These are phyloP conservation scores for Pedinophyceae sp. DNA, from an alignment of 139 green algal species.

Conservation along the genomic window DNA sequence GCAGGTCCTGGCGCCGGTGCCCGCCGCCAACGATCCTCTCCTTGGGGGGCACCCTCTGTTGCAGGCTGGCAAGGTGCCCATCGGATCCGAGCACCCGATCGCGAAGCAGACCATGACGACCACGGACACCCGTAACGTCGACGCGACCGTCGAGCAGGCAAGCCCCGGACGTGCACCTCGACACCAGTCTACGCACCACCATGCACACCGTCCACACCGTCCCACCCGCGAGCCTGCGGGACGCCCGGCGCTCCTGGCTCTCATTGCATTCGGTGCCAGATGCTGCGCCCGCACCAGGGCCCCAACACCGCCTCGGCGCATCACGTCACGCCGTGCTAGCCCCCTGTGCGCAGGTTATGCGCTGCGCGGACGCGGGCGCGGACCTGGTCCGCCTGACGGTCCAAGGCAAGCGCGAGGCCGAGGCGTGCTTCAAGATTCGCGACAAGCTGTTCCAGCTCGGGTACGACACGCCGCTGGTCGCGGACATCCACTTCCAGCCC, in stretches of 20 bases:
- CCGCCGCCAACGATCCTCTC: too few relatives aligned
- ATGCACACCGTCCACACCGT: too few relatives aligned
- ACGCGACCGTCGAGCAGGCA: constrained; percentile 84
- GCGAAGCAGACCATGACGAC: constrained; percentile 97
- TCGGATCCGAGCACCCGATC: constrained; percentile 82
- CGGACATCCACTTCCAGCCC: constrained; percentile 98
- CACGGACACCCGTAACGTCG: constrained; percentile 83
- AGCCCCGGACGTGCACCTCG: background rate
- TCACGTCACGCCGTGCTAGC: too few relatives aligned
- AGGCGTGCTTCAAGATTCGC: constrained; percentile 83
- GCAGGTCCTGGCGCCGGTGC: too few relatives aligned
- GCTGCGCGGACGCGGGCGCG: constrained; percentile 78
- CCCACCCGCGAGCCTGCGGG: too few relatives aligned
- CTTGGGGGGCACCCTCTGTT: constrained; percentile 25
- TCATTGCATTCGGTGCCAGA: too few relatives aligned
- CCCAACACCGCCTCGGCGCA: too few relatives aligned
- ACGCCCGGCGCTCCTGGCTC: too few relatives aligned
- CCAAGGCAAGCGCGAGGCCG: constrained; percentile 82
- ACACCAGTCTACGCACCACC: too few relatives aligned
- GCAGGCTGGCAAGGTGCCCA: constrained; percentile 79
- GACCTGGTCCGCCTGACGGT: constrained; percentile 96
- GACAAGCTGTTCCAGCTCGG: constrained; percentile 81
- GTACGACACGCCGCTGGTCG: constrained; percentile 89
- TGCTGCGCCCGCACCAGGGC: too few relatives aligned
- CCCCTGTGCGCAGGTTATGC: constrained; percentile 95